These are phyloP conservation scores for Hanseniaspora singularis DNA, from an alignment of 805 yeast genomes.

Conservation along the genomic window DNA sequence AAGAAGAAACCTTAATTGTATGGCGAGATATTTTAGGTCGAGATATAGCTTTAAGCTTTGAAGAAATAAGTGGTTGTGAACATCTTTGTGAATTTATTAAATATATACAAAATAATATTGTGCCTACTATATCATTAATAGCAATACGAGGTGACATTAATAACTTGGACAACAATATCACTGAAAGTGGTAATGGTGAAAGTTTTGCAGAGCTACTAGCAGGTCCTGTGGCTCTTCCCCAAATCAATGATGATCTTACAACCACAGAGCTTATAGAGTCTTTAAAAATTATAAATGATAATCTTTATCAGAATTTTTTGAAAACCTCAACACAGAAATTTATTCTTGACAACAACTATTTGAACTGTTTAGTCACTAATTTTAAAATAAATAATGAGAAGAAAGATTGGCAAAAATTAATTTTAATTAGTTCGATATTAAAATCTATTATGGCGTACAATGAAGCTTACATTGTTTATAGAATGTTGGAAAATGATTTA, in stretches of 20 bases:
- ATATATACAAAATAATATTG: slow-evolving; percentile 48
- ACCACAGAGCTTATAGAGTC: slow-evolving; percentile 39
- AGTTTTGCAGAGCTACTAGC: slow-evolving; percentile 56
- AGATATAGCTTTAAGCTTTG: slow-evolving; percentile 82
- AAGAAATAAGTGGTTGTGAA: slow-evolving; percentile 82
- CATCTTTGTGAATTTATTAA: slow-evolving; percentile 70
- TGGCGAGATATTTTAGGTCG: slow-evolving; percentile 71
- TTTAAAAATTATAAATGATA: slow-evolving; percentile 45
- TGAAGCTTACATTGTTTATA: slow-evolving; percentile 50
- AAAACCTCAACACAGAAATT: slow-evolving; percentile 51
- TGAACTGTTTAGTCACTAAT: slow-evolving; percentile 38
- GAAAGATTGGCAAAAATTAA: slow-evolving; percentile 44
- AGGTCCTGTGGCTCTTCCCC: slow-evolving; percentile 67
- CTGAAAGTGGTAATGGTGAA: not conserved
- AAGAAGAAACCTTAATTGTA: slow-evolving; percentile 84
- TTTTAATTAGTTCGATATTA: slow-evolving; percentile 57
- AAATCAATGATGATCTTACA: slow-evolving; percentile 37
- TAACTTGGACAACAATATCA: slow-evolving; percentile 6
- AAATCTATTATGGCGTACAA: slow-evolving; percentile 62
- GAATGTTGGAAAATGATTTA: slow-evolving; percentile 41
- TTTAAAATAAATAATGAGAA: slow-evolving; percentile 47
- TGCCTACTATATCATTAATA: slow-evolving; percentile 57
- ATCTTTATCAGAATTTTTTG: slow-evolving; percentile 45
- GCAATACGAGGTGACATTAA: slow-evolving; percentile 28
- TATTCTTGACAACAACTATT: slow-evolving; percentile 42